These are phyloP conservation scores for Yarrowia galli DNA, from an alignment of 1,139 yeast genomes.

Conservation along the genomic window DNA sequence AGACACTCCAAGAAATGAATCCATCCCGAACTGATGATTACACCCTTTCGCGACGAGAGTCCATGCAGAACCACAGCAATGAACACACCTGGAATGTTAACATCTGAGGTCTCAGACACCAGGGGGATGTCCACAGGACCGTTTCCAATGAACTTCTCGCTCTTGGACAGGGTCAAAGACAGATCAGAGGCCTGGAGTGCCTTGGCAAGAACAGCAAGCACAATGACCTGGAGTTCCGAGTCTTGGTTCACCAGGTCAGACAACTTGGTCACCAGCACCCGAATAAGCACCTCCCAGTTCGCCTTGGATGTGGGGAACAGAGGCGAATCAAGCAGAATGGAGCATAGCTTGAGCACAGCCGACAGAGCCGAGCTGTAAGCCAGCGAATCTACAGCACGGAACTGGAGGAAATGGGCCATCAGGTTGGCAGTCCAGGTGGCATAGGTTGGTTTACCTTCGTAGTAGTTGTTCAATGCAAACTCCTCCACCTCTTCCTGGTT, in stretches of 20 bases:
- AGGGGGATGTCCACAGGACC: slow-evolving; percentile 34
- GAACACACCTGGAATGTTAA: slow-evolving; percentile 32
- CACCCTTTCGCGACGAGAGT: slow-evolving; percentile 23
- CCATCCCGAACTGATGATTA: slow-evolving; percentile 33
- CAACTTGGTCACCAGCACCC: slow-evolving; percentile 30
- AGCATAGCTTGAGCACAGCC: slow-evolving; percentile 31
- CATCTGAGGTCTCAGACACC: slow-evolving; percentile 20
- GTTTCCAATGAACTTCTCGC: slow-evolving; percentile 26
- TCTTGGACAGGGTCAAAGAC: slow-evolving; percentile 30
- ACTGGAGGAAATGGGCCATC: slow-evolving; percentile 25
- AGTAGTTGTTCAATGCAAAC: slow-evolving; percentile 3
- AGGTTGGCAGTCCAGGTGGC: slow-evolving; percentile 23
- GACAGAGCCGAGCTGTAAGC: slow-evolving; percentile 32
- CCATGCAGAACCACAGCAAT: slow-evolving; percentile 37
- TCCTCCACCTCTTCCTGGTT: slow-evolving; percentile 32
- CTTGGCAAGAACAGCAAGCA: slow-evolving; percentile 33
- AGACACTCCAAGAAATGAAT: slow-evolving; percentile 31
- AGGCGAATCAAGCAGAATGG: slow-evolving; percentile 32
- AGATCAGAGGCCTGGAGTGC: slow-evolving; percentile 35
- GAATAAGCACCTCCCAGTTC: slow-evolving; percentile 34
- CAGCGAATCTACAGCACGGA: slow-evolving; percentile 7
- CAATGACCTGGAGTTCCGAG: slow-evolving; percentile 34
- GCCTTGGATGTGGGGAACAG: slow-evolving; percentile 27
- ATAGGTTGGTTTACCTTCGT: slow-evolving; percentile 24
- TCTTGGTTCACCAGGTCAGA: slow-evolving; percentile 26